A percentile compares a stretch with the other conserved stretches of the same genome.
Conservation (phyloP, 352 stramenopile genomes). For the Phytophthora pistaciae region DNA sequence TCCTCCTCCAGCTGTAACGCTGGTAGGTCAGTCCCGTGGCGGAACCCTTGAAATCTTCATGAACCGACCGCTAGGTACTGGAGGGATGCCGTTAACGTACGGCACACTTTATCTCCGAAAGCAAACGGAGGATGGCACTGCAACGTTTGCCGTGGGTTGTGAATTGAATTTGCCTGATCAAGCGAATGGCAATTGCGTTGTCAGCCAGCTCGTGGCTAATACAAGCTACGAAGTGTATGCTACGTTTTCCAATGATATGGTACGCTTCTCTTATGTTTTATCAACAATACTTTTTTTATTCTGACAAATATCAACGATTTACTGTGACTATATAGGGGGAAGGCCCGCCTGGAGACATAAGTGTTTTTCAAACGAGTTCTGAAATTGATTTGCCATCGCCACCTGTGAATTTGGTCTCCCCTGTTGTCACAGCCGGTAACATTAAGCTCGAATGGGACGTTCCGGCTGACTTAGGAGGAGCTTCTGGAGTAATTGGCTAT, state of each 20-base stretch:
- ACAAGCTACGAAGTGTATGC: slow-evolving; percentile 64
- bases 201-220: slow-evolving; percentile 43
- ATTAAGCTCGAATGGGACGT: slow-evolving; percentile 62
- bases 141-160: slow-evolving; percentile 32
- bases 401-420: slow-evolving; percentile 46
- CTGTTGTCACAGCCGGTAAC: slow-evolving; percentile 56
- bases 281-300: no score
- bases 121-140: neutral
- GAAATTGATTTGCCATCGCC: slow-evolving; percentile 49
- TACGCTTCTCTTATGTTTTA: slow-evolving; percentile 23
- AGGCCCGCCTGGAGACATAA: slow-evolving; percentile 30
- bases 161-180: slow-evolving; percentile 1
- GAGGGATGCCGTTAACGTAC: slow-evolving; percentile 41
- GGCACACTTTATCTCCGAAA: slow-evolving; percentile 50
- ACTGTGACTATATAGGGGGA: no score
- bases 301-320: no score
- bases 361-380: slow-evolving; percentile 32
- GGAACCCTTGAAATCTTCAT: slow-evolving; percentile 55
- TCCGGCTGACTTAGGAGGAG: slow-evolving; percentile 59
- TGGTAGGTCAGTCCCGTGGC: slow-evolving; percentile 27
- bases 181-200: slow-evolving; percentile 32
- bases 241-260: slow-evolving; percentile 46
- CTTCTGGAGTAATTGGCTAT: slow-evolving; percentile 53
- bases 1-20: slow-evolving; percentile 17
- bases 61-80: slow-evolving; percentile 34